These are phyloP conservation scores for Misopates orontium DNA, from an alignment of 257 asterid genomes.

Conservation along the genomic window DNA sequence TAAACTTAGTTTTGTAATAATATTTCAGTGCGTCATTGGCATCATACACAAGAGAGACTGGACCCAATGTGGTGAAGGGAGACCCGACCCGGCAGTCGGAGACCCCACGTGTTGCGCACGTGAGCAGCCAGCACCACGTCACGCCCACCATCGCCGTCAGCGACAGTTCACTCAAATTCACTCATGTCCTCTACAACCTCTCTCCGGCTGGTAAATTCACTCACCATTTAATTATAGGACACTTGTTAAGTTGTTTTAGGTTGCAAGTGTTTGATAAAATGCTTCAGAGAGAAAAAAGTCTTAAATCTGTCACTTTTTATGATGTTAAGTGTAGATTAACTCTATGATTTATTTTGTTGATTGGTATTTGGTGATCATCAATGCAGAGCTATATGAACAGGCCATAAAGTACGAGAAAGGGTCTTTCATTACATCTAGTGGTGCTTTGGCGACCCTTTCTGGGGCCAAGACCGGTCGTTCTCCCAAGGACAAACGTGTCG, in stretches of 20 bases:
- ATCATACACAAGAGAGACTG: conserved; percentile 58
- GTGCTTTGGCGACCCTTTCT: conserved; percentile 70
- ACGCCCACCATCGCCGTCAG: conserved; percentile 56
- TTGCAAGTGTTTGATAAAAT: no score
- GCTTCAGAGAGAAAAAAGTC: no score
- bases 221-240: not conserved
- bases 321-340: no score
- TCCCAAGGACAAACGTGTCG: conserved; percentile 83
- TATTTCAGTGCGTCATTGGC: conserved; percentile 62
- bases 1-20: no score
- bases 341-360: not conserved
- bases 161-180: conserved; percentile 63
- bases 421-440: conserved; percentile 66
- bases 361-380: not conserved
- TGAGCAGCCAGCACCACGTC: conserved; percentile 40
- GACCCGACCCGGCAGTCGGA: conserved; percentile 53
- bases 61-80: conserved; percentile 64
- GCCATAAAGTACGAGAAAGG: conserved; percentile 71
- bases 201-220: conserved; percentile 53
- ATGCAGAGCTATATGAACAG: conserved; percentile 71
- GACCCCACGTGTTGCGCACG: conserved; percentile 43
- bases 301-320: no score
- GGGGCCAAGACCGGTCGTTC: conserved; percentile 85
- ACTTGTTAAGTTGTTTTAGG: no score
- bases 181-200: conserved; percentile 65